Base-by-base conservation (phyloP, 768 basidiomycete species). In the Leccinum truebloodii region DNA sequence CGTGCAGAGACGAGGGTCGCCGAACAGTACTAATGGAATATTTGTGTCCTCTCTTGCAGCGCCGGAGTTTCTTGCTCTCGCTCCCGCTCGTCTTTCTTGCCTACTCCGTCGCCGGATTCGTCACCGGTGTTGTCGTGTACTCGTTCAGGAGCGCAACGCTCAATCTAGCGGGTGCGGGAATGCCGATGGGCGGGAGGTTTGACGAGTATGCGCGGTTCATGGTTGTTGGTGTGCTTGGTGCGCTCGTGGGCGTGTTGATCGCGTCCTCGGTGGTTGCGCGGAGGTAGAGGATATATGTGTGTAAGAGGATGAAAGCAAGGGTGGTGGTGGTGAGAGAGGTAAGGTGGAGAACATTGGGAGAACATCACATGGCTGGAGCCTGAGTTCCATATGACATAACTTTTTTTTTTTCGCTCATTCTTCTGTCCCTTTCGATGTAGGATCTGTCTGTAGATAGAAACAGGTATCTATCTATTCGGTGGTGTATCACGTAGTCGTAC, bases 41-140 rank as follows among this genome's bases (percentile, higher is more conserved):
- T 24, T 13, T n/a, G 8, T 7, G 16, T 50, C 4, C 50, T 30
- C 5, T 1, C 16, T 3, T 2, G 32, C 69, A 81, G 67, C 81
- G 86, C 22, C 74, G 73, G 24, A 85, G 84, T 59, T 75, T 92
- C 26, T 73, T 89, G 39, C 77, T 89, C 60, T 89, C 90, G 1
- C 80, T 92, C 13, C 90, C 91, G 1, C 76, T 90, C 22, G 88
- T 91, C 28, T 86, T 91, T 63, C 75, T 92, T 35, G 82, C 85
- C 0, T 92, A 91, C 70, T 83, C 88, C 2, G 79, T 91, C 62
- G 79, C 85, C 2, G 87, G 83, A 1, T 89, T 92, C 75, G 74
- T 90, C 39, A 78, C 83, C 0, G 89, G 82, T 0, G 78, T 91
- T 28, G 80, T 84, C 0, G 60, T 90, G 26, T 91, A 90, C 70